Base-by-base conservation (phyloP, 2,329 filamentous ascomycete genomes). In the Trichocomaceae sp. region DNA sequence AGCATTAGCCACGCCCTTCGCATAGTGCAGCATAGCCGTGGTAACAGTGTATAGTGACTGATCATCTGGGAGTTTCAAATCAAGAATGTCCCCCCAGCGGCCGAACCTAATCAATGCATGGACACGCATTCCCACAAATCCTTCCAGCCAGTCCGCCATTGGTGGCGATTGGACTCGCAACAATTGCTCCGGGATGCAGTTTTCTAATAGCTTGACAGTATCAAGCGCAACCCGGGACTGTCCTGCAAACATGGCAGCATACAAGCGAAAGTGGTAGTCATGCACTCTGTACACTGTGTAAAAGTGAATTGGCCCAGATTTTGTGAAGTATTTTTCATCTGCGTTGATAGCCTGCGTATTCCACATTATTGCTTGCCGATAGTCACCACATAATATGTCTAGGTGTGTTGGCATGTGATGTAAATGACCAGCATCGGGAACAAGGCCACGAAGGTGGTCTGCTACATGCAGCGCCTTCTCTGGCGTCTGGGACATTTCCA, bases 391-490 rank as follows among this genome's bases (percentile, higher is more conserved):
- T 0, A 90, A 76, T 8, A 87, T 79, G 65, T 90, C 86, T 19
- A 90, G 74, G 65, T 90, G 87, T 0, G 82, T 83, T 0, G 87
- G 86, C 87, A 90, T 90, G 63, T 88, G 86, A 19, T 82, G 76
- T 0, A 88, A 69, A 64, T 89, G 86, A 1, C 85, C 85, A 0
- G 81, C 77, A 63, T 88, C 84, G 0, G 85, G 85, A 0, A 85
- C 78, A 3, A 88, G 75, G 15, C 73, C 76, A 15, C 85, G 80
- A 10, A 87, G 75, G n/a, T 53, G 71, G 62, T 88, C 77, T 10
- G 84, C 85, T 0, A 78, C 73, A 0, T 78, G 73, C 20, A 87
- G 66, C 1, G 83, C 86, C 0, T 69, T 64, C 63, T 88, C 86
- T 0, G 86, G 86, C 0, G 72, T 77, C 0, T 75, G 72, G 0